Base-by-base conservation (phyloP, 1,139 yeast species). In the Geotrichum histeridarum region DNA sequence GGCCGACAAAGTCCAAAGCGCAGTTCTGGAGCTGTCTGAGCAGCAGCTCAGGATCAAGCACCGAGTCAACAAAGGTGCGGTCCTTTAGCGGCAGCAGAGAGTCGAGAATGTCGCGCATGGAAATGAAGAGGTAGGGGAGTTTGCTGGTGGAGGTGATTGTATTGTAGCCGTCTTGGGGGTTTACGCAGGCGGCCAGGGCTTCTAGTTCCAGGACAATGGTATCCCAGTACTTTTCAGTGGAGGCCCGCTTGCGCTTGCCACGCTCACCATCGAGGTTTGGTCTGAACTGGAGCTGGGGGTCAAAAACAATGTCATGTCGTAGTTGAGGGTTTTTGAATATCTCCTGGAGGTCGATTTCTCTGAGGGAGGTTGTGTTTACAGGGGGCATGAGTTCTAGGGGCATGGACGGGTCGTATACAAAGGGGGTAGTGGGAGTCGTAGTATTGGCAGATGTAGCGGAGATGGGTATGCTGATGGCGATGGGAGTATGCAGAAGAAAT, bases 191-290 rank as follows among this genome's bases (percentile, higher is more conserved):
- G 35, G 60, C 57, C 4, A 61, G 50, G 11, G 58, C 62, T 41
- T 60, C 59, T 60, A 83, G 78, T 69, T 89, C 96, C 53, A 71
- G 71, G 60, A 80, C 82, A 50, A 91, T 82, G 61, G 85, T 86
- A 53, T 74, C 73, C 98, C 98, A 91, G 70, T 90, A 89, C 64
- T 80, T 83, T 65, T 86, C 94, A 50, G 89, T 84, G 45, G 84
- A 76, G 56, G 79, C 72, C 68, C 84, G 84, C 76, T 89, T 87
- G 59, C 90, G 77, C 63, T 83, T 77, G 36, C 96, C 96, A 54
- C 96, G 75, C 70, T 88, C 96, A 51, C 96, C 95, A 69, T 90
- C 95, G 62, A 89, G 74, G 68, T 91, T 87, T 43, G 96, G 96
- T 64, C 96, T 78, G 70, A 90, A 90, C 73, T 90, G 96, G 57